Conservation (phyloP, 257 asterid species). For the Salvia miltiorrhiza region DNA sequence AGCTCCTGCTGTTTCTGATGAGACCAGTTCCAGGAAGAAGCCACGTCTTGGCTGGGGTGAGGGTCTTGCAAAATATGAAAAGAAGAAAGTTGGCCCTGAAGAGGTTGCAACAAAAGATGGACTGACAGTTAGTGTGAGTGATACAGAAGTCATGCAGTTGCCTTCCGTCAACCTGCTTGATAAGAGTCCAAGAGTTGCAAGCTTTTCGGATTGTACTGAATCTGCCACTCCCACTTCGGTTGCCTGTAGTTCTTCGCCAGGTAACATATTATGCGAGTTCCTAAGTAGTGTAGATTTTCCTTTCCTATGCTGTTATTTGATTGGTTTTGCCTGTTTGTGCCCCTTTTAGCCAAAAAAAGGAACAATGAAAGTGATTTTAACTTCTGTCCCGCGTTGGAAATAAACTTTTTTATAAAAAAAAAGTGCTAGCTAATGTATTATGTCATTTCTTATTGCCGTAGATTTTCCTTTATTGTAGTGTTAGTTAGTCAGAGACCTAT, state of each 20-base stretch:
- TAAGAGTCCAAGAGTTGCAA: slow-evolving; percentile 57
- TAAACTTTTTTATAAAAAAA: neutral
- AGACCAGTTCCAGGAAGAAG: slow-evolving; percentile 79
- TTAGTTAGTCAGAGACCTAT: neutral
- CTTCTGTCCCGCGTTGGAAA: neutral
- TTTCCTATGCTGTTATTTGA: neutral
- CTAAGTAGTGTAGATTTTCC: neutral
- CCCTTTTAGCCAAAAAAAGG: neutral
- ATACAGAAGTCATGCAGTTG: slow-evolving; percentile 38
- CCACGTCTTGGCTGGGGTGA: slow-evolving; percentile 99
- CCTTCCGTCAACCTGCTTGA: slow-evolving; percentile 40
- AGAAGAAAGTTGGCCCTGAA: slow-evolving; percentile 78
- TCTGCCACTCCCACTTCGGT: slow-evolving; percentile 78
- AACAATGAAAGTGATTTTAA: neutral
- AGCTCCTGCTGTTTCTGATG: slow-evolving; percentile 46
- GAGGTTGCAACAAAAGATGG: slow-evolving; percentile 41
- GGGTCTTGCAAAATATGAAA: slow-evolving; percentile 96
- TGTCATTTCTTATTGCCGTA: neutral
- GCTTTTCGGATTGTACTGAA: slow-evolving; percentile 53
- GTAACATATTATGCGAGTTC: slow-evolving; percentile 34
- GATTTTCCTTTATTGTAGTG: neutral
- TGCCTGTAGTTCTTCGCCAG: slow-evolving; percentile 90
- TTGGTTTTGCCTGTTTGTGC: neutral
- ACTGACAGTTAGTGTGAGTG: slow-evolving; percentile 30
- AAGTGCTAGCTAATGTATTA: slow-evolving; percentile 37